Percentiles rank a stretch among this genome's conserved stretches.
Evolutionary conservation across 495 filamentous ascomycete genomes (phyloP).

Genomic region (Chaetomium tenue): DNA sequence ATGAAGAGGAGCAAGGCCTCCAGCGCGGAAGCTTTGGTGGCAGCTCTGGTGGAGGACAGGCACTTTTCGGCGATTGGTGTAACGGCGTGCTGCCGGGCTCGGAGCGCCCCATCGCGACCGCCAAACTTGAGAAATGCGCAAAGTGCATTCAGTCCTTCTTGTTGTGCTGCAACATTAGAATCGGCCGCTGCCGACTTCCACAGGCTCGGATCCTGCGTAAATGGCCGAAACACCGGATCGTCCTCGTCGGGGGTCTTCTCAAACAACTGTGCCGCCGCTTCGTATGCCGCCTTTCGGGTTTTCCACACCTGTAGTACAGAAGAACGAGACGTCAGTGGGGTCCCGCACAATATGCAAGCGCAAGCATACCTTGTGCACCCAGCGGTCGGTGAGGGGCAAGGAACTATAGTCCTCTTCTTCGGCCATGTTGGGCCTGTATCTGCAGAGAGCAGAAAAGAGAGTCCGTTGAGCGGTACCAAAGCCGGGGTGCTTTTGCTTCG

Average conservation of each 20-base stretch:
- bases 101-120: constrained; percentile 71
- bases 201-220: constrained; percentile 76
- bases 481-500: neutral
- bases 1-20: constrained; percentile 88
- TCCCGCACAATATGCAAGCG: neutral
- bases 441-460: neutral
- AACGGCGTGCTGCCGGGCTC: constrained; percentile 74
- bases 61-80: constrained; percentile 87
- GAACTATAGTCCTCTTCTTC: constrained; percentile 84
- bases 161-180: constrained; percentile 96
- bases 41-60: constrained; percentile 78
- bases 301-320: constrained; percentile 73
- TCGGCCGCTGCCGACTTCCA: constrained; percentile 94
- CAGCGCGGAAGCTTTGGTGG: constrained; percentile 79
- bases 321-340: neutral
- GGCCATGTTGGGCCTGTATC: constrained; percentile 49
- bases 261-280: constrained; percentile 85
- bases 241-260: constrained; percentile 82
- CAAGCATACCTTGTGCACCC: constrained; percentile 73
- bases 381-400: constrained; percentile 77
- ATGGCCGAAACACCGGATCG: constrained; percentile 79
- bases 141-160: constrained; percentile 82
- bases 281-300: constrained; percentile 91
- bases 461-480: neutral
- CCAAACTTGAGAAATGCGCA: constrained; percentile 89